Base-by-base conservation (phyloP, 2,329 filamentous ascomycete species). In the Epichloe gansuensis region DNA sequence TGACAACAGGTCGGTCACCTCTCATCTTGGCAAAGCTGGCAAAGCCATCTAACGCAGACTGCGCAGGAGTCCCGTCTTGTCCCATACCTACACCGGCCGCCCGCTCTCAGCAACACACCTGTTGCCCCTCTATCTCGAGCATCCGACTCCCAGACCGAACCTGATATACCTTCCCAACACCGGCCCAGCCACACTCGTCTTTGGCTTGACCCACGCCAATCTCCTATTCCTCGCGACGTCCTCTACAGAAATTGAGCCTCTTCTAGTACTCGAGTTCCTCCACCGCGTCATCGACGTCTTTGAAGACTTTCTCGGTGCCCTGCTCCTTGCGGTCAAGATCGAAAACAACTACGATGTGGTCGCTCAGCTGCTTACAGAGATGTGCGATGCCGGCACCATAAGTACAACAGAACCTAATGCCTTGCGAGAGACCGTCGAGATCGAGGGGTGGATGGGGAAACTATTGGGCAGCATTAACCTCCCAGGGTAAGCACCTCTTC, bases 401-500 rank as follows among this genome's bases (percentile, higher is more conserved):
- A 86, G 80, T 63, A 95, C 89, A 53, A 96, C 91, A 1, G 93
- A 98, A 67, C 86, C 88, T 9, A 97, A 98, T 73, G 88, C 91
- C 21, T 71, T 98, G 62, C 80, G 89, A 61, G 93, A 98, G 65
- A 76, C 91, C 13, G 89, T 98, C 13, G 91, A 96, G 66, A 88
- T 94, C 15, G 90, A 95, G 56, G 89, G 88, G 35, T 86, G 90
- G 72, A 80, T 97, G 69, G 90, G 88, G 59, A 95, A 91, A 69
- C 69, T 98, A 51, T 73, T 98, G 17, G 88, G 90, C 46, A 89
- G 87, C 59, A 89, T 98, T 31, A 91, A 83, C 56, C 72, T 97
- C 57, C 88, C 91, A 54, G 82, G 84, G 83, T 86, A 69, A 50
- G 68, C 62, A 37, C 17, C 41, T 25, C 28, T 23, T 15, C 42